Evolutionary conservation across 1,284 basidiomycete genomes (phyloP).

Genomic region (Tilletia setariae): DNA sequence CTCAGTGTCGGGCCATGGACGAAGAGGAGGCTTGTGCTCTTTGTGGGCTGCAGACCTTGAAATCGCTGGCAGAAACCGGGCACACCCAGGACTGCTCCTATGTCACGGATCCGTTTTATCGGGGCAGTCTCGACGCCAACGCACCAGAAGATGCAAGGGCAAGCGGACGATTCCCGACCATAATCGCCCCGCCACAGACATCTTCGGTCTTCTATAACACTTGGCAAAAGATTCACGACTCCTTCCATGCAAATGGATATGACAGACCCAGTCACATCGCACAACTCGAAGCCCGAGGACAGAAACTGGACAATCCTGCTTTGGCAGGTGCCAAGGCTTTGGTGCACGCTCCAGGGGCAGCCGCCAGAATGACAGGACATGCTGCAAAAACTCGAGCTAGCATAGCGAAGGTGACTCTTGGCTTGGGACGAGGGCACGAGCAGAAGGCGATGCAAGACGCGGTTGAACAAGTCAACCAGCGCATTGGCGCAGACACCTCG

Average conservation of each 20-base stretch:
- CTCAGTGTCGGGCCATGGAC: constrained; percentile 67
- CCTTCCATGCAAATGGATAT: constrained; percentile 47
- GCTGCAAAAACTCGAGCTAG: constrained; percentile 32
- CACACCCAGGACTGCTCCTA: background rate
- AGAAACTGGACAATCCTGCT: constrained; percentile 23
- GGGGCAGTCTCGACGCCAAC: constrained; percentile 20
- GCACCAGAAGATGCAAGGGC: constrained; percentile 43
- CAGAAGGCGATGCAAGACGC: background rate
- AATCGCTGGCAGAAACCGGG: constrained; percentile 8
- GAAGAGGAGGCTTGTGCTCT: constrained; percentile 61
- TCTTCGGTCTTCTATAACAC: constrained; percentile 31
- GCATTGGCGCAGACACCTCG: too few relatives aligned
- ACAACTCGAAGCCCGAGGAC: constrained; percentile 28
- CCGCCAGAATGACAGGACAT: constrained; percentile 29
- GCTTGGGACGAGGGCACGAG: constrained; percentile 21
- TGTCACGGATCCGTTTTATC: background rate
- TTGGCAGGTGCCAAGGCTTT: constrained; percentile 29
- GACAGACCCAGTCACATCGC: constrained; percentile 42
- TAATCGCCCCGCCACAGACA: constrained; percentile 33
- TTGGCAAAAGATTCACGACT: constrained; percentile 44
- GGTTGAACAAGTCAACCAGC: background rate
- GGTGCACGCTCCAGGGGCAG: constrained; percentile 31
- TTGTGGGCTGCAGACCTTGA: constrained; percentile 54
- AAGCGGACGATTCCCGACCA: constrained; percentile 38
- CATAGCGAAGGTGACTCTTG: constrained; percentile 31